phyloP scores from a whole-genome alignment of 2,329 filamentous ascomycete genomes.

The Colletotrichum coccodes region DNA sequence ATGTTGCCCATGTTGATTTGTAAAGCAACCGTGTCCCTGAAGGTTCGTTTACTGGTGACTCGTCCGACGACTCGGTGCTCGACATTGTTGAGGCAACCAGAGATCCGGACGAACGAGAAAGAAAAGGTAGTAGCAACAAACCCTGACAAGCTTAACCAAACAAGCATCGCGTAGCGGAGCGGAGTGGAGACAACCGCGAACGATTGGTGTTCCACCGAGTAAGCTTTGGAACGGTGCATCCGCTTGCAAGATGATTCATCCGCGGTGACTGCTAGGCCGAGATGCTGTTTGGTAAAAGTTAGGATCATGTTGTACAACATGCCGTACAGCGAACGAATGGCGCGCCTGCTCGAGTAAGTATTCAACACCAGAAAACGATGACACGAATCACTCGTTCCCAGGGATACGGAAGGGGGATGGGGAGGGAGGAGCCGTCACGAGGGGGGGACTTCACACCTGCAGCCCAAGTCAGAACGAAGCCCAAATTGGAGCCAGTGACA shows the following conservation, averaged over 20 bases:
- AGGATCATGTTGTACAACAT: background rate
- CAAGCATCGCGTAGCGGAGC: background rate
- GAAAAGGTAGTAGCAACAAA: background rate
- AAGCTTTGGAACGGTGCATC: conserved; percentile 1
- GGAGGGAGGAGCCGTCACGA: background rate
- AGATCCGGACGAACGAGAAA: background rate
- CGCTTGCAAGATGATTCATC: background rate
- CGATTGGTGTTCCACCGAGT: background rate
- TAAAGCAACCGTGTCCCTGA: conserved; percentile 18
- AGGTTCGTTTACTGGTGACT: conserved; percentile 15
- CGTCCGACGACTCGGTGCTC: background rate
- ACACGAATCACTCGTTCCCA: conserved; percentile 11
- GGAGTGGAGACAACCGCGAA: background rate
- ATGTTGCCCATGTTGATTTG: conserved; percentile 25
- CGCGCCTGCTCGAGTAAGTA: background rate
- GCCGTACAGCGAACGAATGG: conserved; percentile 5
- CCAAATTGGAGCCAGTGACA: background rate
- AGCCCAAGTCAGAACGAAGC: background rate
- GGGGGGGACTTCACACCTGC: conserved; percentile 7
- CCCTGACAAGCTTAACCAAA: background rate
- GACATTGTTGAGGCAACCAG: background rate
- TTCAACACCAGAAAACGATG: background rate
- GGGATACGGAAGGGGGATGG: background rate
- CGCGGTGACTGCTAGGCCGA: background rate
- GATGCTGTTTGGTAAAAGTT: background rate